These are phyloP conservation scores for Penicillium sp. DNA, from an alignment of 2,329 filamentous ascomycete species.

Conservation along the genomic window DNA sequence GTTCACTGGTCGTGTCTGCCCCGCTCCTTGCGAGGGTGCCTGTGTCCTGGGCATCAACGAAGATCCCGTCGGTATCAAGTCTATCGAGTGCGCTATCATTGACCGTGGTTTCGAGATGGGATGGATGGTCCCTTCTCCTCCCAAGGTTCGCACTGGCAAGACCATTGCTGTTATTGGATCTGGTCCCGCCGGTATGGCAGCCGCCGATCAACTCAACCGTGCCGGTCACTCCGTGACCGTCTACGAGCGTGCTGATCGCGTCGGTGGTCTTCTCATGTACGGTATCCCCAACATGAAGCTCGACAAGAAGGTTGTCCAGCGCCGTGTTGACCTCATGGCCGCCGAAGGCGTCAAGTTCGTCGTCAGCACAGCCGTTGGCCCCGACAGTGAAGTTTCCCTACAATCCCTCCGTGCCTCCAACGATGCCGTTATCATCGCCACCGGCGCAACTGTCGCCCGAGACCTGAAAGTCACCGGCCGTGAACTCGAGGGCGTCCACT, in stretches of 20 bases:
- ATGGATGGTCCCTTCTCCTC: conserved; percentile 88
- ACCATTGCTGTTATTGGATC: conserved; percentile 88
- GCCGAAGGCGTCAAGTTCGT: conserved; percentile 84
- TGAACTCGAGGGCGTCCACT: conserved; percentile 88
- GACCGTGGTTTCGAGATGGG: conserved; percentile 97
- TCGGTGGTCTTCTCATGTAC: conserved; percentile 94
- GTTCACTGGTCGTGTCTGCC: conserved; percentile 95
- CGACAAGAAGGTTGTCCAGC: conserved; percentile 95
- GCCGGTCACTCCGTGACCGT: conserved; percentile 87
- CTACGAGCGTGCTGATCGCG: conserved; percentile 88
- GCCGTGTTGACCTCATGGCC: conserved; percentile 92
- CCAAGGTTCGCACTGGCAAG: conserved; percentile 82
- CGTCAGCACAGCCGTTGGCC: conserved; percentile 76
- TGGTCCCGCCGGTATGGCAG: conserved; percentile 86
- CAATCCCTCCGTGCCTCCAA: conserved; percentile 72
- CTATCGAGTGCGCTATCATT: conserved; percentile 96
- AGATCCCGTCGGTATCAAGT: conserved; percentile 97
- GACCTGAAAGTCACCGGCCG: conserved; percentile 90
- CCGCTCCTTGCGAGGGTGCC: conserved; percentile 93
- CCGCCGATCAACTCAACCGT: conserved; percentile 91
- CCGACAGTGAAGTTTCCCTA: conserved; percentile 70
- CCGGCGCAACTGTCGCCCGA: conserved; percentile 89
- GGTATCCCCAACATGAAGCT: conserved; percentile 99
- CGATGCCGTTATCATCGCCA: conserved; percentile 87
- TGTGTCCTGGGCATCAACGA: conserved; percentile 97